Evolutionary conservation across 768 basidiomycete species (phyloP).

Genomic region (Leccinum arenicola): DNA sequence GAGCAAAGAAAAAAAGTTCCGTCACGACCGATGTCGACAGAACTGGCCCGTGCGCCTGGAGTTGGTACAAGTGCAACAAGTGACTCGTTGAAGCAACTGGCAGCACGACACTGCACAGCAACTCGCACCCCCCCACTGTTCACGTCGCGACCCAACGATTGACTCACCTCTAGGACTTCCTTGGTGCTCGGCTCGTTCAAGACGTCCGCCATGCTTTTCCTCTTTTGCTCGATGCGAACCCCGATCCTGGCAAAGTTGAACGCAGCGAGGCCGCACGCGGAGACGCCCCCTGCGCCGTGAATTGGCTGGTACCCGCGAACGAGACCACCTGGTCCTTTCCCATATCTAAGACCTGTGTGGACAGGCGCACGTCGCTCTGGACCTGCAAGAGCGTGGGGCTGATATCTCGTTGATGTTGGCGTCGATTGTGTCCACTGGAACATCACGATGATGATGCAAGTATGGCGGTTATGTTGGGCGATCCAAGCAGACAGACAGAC

Average conservation of each 20-base stretch:
- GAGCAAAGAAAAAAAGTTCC: background rate
- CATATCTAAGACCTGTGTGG: constrained; percentile 17
- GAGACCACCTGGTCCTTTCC: constrained; percentile 42
- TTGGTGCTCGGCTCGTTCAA: constrained; percentile 21
- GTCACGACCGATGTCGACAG: background rate
- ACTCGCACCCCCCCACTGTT: background rate
- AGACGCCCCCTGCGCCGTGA: constrained; percentile 37
- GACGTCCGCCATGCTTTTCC: constrained; percentile 7
- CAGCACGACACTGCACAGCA: background rate
- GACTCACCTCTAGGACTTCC: constrained; percentile 26
- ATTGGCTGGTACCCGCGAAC: constrained; percentile 55
- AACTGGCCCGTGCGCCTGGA: background rate
- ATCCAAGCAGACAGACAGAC: background rate
- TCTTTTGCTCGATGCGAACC: constrained; percentile 29
- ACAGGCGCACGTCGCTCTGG: background rate
- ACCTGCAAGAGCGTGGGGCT: background rate
- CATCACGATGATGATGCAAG: constrained; percentile 4
- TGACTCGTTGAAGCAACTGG: background rate
- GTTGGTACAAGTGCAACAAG: background rate
- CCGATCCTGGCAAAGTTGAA: constrained; percentile 59
- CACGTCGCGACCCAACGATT: background rate
- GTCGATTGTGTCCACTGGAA: background rate
- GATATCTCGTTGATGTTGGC: background rate
- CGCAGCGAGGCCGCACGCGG: constrained; percentile 66
- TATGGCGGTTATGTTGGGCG: background rate